These are phyloP conservation scores for Sistotremastrum niveocremeum DNA, from an alignment of 768 basidiomycete genomes.

Conservation along the genomic window DNA sequence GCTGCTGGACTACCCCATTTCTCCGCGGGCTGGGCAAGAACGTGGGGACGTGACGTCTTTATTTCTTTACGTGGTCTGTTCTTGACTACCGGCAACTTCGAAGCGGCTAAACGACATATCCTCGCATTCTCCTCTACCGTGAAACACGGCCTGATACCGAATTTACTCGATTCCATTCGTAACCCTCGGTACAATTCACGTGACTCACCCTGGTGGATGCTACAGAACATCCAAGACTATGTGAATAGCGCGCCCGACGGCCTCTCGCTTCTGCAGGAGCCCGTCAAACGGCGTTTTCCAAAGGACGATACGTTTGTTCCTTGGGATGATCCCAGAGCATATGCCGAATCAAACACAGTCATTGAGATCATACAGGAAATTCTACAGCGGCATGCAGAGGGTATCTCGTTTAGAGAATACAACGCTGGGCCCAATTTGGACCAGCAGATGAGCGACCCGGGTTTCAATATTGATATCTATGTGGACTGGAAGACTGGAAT, in stretches of 20 bases:
- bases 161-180: constrained; percentile 80
- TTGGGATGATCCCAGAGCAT: constrained; percentile 81
- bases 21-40: constrained; percentile 82
- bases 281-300: constrained; percentile 88
- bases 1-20: constrained; percentile 97
- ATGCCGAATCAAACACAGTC: constrained; percentile 64
- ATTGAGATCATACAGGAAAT: constrained; percentile 98
- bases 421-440: constrained; percentile 97
- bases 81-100: constrained; percentile 81
- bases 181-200: constrained; percentile 90
- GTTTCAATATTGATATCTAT: constrained; percentile 84
- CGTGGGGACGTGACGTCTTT: constrained; percentile 93
- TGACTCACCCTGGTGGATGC: constrained; percentile 99
- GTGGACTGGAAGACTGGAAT: constrained; percentile 97
- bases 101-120: constrained; percentile 79
- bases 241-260: constrained; percentile 75
- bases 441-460: constrained; percentile 86
- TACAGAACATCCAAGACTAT: constrained; percentile 97
- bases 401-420: constrained; percentile 89
- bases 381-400: constrained; percentile 82
- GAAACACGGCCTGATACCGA: constrained; percentile 94
- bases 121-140: constrained; percentile 84
- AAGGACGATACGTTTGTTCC: constrained; percentile 86
- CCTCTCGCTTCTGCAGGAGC: constrained; percentile 60
- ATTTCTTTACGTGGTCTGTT: constrained; percentile 90